Evolutionary conservation across 371 early-diverging fungal genomes (phyloP), one percentile per base, ranked within the genome.

Genomic region (Saksenaea oblongispora): DNA sequence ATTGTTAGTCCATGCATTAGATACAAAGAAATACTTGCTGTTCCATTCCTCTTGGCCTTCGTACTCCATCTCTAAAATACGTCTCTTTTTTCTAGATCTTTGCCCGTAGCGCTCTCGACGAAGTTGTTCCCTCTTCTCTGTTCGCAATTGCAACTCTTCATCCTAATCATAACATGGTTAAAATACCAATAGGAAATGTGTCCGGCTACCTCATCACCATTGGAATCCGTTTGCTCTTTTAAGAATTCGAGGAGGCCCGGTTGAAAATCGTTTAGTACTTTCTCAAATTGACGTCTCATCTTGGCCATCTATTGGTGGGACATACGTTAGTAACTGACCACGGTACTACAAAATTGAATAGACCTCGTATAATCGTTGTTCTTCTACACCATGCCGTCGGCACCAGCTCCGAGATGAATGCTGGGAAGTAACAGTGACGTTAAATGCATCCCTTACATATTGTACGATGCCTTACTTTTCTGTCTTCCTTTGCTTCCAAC

Each of bases 331-430:
- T 9, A 5, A 44, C 8, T n/a, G 7, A n/a, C 7, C 17, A 22
- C 22, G 22, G 17, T 8, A 47, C 4, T 47, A 18, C 51, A 24
- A 22, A 18, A 10, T 5, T 22, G 28, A 36, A 13, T 14, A 39
- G 69, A 88, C 87, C 73, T 90, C 91, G 65, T 88, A 90, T 35
- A 90, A 56, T 28, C 91, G 76, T 31, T 89, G 88, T 56, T 90
- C 91, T 68, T 89, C 89, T 1, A 88, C 64, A 1, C 88, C 85
- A 64, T 82, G 82, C n/a, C 79, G 70, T 55, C 67, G 75, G 64
- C 88, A 88, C 91, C 91, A 90, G 37, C 68, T 77, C 35, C 78
- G 71, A 9, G 87, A 85, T 0, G 85, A 83, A 53, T 67, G 66
- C 77, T 82, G 47, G 22, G n/a, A 36, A 24, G 15, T 18, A 22